A percentile compares a stretch with the other conserved stretches of the same genome.
Conservation (phyloP, 805 yeast species). For the Candida vaughaniae region DNA sequence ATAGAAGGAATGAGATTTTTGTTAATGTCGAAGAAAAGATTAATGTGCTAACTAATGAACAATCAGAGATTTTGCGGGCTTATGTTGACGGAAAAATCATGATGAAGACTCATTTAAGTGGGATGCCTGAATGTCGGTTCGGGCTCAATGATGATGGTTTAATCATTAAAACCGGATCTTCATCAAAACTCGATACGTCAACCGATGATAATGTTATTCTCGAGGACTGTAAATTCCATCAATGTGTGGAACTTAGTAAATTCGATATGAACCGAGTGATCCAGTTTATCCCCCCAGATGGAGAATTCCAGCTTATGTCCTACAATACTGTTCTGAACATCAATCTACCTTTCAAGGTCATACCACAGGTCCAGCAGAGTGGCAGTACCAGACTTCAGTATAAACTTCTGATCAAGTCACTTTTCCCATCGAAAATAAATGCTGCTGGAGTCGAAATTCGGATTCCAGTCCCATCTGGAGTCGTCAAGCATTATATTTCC, state of each 20-base stretch:
- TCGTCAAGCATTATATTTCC: conserved; percentile 26
- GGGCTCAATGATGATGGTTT: conserved; percentile 61
- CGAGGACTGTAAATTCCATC: conserved; percentile 83
- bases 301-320: conserved; percentile 78
- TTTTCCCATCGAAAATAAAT: conserved; percentile 53
- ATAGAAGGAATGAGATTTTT: conserved; percentile 78
- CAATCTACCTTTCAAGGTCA: conserved; percentile 67
- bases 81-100: conserved; percentile 75
- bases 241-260: conserved; percentile 72
- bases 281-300: conserved; percentile 84
- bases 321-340: conserved; percentile 53
- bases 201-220: conserved; percentile 39
- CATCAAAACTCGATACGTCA: conserved; percentile 24
- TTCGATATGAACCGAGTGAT: conserved; percentile 65
- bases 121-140: conserved; percentile 80
- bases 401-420: conserved; percentile 60
- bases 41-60: conserved; percentile 63
- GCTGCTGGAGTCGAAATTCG: conserved; percentile 64
- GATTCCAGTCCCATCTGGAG: conserved; percentile 64
- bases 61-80: conserved; percentile 63
- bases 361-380: conserved; percentile 49
- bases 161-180: conserved; percentile 30
- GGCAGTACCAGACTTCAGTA: conserved; percentile 52
- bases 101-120: conserved; percentile 70
- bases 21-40: conserved; percentile 75